A percentile compares a stretch with the other conserved stretches of the same genome.
Conservation (phyloP, 148 eudicot species). For the Linanthus parryae region DNA sequence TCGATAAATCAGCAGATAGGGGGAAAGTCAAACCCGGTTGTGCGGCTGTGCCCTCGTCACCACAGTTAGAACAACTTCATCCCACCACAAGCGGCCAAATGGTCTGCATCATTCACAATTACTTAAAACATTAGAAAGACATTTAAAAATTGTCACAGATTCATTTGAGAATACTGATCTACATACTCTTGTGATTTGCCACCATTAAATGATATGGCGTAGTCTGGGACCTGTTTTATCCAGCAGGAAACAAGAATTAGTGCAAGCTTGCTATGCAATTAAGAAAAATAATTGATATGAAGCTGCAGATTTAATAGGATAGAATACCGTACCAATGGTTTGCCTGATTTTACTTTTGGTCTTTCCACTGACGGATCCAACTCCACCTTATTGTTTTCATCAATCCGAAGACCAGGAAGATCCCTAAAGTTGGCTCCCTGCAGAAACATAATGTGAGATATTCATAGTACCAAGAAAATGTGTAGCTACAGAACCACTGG, state of each 20-base stretch:
- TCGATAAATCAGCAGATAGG: too few relatives aligned
- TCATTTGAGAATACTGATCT: neutral
- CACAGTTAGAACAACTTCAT: slow-evolving; percentile 76
- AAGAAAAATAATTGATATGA: too few relatives aligned
- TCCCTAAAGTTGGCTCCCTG: slow-evolving; percentile 87
- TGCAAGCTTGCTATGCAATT: too few relatives aligned
- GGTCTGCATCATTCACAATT: slow-evolving; percentile 39
- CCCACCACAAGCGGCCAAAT: slow-evolving; percentile 90
- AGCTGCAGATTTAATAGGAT: neutral
- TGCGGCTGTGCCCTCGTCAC: slow-evolving; percentile 91
- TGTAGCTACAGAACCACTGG: too few relatives aligned
- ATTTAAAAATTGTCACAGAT: neutral
- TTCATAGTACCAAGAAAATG: neutral
- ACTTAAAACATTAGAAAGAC: neutral
- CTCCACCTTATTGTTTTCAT: slow-evolving; percentile 46
- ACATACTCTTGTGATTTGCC: slow-evolving; percentile 71
- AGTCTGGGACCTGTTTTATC: slow-evolving; percentile 56
- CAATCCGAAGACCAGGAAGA: slow-evolving; percentile 56
- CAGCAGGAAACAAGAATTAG: slow-evolving; percentile 4
- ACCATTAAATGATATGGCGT: slow-evolving; percentile 56
- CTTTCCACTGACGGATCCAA: slow-evolving; percentile 57
- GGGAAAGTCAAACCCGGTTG: slow-evolving; percentile 37
- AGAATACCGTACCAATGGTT: slow-evolving; percentile 61
- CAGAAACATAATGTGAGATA: neutral
- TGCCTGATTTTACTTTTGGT: slow-evolving; percentile 43